Conservation (phyloP, 2,329 filamentous ascomycete genomes). For the Fusarium piperis region DNA sequence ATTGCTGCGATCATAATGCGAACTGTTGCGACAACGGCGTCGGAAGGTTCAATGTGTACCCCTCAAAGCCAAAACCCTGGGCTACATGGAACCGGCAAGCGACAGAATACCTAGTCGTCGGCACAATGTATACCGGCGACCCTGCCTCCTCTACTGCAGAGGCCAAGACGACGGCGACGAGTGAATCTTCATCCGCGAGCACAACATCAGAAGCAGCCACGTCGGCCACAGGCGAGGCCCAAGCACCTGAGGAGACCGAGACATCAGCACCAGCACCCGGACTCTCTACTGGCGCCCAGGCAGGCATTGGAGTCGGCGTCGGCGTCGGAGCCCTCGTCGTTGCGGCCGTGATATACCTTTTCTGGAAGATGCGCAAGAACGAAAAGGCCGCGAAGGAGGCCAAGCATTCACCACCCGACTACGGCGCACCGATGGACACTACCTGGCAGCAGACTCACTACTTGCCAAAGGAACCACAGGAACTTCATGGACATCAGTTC, state of each 20-base stretch:
- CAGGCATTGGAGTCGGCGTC: slow-evolving; percentile 23
- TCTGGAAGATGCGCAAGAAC: slow-evolving; percentile 26
- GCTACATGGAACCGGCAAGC: slow-evolving; percentile 32
- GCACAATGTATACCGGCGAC: slow-evolving; percentile 17
- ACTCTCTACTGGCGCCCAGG: slow-evolving; percentile 12
- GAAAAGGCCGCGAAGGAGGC: not conserved
- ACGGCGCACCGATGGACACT: not conserved
- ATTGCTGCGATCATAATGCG: slow-evolving; percentile 39
- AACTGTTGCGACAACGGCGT: slow-evolving; percentile 39
- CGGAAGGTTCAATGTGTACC: slow-evolving; percentile 39
- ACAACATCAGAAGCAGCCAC: not conserved
- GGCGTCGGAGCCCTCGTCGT: slow-evolving; percentile 2
- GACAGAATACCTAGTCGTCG: slow-evolving; percentile 27
- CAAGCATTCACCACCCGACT: not conserved
- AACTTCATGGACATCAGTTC: slow-evolving; percentile 12
- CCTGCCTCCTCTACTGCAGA: not conserved
- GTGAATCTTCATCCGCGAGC: not conserved
- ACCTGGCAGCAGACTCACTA: slow-evolving; percentile 17
- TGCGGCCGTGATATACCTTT: slow-evolving; percentile 5
- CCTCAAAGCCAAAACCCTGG: slow-evolving; percentile 32
- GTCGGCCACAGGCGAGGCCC: not conserved
- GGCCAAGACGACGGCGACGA: not conserved
- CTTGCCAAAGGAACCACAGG: slow-evolving; percentile 9
- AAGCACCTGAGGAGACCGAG: not conserved
- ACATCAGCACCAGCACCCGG: not conserved